Base-by-base conservation (phyloP, 108 stramenopile species). In the Cyclotella choctawhatcheeana region DNA sequence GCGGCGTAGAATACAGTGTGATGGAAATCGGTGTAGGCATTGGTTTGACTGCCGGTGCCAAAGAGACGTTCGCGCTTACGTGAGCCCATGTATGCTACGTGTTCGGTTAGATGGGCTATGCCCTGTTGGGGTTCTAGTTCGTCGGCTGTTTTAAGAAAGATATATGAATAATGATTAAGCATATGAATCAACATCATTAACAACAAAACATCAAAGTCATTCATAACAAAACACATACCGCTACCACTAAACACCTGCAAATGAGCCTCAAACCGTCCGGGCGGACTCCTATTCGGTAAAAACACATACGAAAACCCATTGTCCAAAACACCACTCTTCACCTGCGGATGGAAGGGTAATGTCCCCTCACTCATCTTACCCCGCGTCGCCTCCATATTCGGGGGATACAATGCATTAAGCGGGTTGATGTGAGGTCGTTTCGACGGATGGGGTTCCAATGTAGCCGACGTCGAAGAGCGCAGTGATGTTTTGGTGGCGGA, bases 1-100 rank as follows among this genome's bases (percentile, higher is more conserved):
- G 94, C 89, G 1, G 98, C 98, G 82, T 97, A 99, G 78, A 97
- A 99, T 0, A 99, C 98, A 44, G 97, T 98, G 80, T 99, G 98
- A 77, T 99, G 98, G 79, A 99, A 99, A 74, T 99, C 98, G 50
- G 98, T 99, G 82, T 97, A 99, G 12, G 98, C 98, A 65, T 98
- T 98, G 18, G 97, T 97, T 81, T 97, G 95, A 16, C 85, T 88
- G 0, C 97, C 98, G 13, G 97, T 98, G 32, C 97, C 97, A 74
- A 97, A 97, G 32, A 99, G 88, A 12, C 95, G 88, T 84, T 97
- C 96, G 10, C 98, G 81, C 71, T 97, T 97, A 10, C 95, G 86
- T 50, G 91, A 93, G 50, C 98, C 98, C 98, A 99, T 99, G 89
- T 99, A 97, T 18, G 97, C 96, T 0, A 99, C 96, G 74, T 99